Conservation (phyloP, 176 grass and related monocot species). For the Triticum urartu region DNA sequence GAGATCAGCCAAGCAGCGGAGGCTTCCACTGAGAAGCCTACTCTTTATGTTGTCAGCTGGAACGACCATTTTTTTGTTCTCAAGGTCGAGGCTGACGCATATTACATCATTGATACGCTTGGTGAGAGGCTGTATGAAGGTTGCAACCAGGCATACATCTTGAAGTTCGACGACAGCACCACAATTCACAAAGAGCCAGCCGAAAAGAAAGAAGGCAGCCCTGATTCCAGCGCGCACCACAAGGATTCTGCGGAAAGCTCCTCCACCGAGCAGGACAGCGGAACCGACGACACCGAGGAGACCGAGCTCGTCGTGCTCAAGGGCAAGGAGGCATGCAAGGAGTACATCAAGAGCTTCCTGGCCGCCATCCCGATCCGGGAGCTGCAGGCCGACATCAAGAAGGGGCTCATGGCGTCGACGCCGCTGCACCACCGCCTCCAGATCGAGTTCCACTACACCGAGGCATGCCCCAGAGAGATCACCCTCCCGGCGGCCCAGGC, state of each 20-base stretch:
- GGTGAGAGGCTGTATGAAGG: slow-evolving; percentile 93
- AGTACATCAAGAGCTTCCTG: slow-evolving; percentile 96
- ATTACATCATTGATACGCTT: slow-evolving; percentile 89
- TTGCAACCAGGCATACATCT: slow-evolving; percentile 78
- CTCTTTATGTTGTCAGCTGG: slow-evolving; percentile 92
- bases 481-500: background rate
- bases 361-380: slow-evolving; percentile 90
- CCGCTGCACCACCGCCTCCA: slow-evolving; percentile 84
- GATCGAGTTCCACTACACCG: slow-evolving; percentile 88
- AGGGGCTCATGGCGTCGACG: slow-evolving; percentile 66
- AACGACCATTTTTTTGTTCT: slow-evolving; percentile 94
- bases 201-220: slow-evolving; percentile 36
- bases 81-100: slow-evolving; percentile 65
- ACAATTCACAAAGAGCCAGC: slow-evolving; percentile 54
- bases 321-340: slow-evolving; percentile 86
- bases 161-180: slow-evolving; percentile 83
- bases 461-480: slow-evolving; percentile 35
- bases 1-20: slow-evolving; percentile 68
- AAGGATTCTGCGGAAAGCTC: slow-evolving; percentile 30
- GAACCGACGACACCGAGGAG: slow-evolving; percentile 21
- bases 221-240: slow-evolving; percentile 18
- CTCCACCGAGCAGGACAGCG: slow-evolving; percentile 33
- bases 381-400: slow-evolving; percentile 86
- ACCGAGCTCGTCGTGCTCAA: slow-evolving; percentile 49
- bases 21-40: slow-evolving; percentile 35